Base-by-base conservation (phyloP, 257 asterid species). In the Echites panduratus region DNA sequence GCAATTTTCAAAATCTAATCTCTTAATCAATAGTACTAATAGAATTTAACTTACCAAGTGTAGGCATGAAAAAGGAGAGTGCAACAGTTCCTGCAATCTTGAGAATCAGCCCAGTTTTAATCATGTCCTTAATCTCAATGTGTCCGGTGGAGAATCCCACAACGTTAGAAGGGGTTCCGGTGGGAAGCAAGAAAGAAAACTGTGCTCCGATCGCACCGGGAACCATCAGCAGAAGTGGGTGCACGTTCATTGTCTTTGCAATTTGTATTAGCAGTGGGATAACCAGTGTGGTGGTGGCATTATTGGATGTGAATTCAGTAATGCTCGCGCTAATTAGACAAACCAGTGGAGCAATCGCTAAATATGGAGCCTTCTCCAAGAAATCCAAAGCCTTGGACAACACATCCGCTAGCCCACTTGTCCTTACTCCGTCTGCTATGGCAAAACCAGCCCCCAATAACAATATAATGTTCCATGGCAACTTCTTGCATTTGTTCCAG, bases 401-500 rank as follows among this genome's bases (percentile, higher is more conserved):
- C 13, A 84, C 84, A 40, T 89, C 89, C 9, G 98, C 89, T 1
- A 93, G 83, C 14, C 98, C 98, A 81, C 97, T 93, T 7, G 91
- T 68, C 43, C 89, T 90, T 44, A 93, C 90, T 0, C 98, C 98
- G 22, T 85, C 94, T 0, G 98, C 98, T 32, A 93, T 87, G 43
- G 97, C 98, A 68, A 93, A 91, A 4, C 97, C 98, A 2, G 97
- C 97, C 1, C 98, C 98, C 19, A 93, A 76, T 0, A 93, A 87
- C 24, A 93, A 84, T 9, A 93, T 53, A 19, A 93, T 87, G 86
- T 79, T 80, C 98, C 98, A 93, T 7, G 98, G 97, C 26, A 93
- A 62, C 71, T 87, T 91, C 87, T 87, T 91, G 96, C 98, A 93
- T 72, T 93, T 91, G 87, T 87, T 88, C 98, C 97, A 93, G 81